Percentiles rank a stretch among this genome's conserved stretches.
Conservation (phyloP, 345 rosid genomes). For the Xanthoceras sorbifolium region DNA sequence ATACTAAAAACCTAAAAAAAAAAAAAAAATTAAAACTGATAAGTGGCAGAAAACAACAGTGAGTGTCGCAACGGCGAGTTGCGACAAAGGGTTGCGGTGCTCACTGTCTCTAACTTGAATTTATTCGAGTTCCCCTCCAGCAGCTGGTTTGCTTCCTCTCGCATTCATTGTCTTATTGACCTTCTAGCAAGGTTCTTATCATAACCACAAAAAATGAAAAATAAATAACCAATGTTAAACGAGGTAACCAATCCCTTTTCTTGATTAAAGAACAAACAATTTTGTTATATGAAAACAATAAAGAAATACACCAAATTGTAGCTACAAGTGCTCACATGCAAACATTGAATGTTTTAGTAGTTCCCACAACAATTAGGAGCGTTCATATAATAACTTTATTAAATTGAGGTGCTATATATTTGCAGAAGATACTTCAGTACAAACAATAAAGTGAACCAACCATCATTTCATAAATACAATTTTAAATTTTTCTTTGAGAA, state of each 20-base stretch:
- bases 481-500: background rate
- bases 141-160: too few species aligned
- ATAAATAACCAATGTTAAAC: background rate
- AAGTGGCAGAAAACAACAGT: too few species aligned
- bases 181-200: too few species aligned
- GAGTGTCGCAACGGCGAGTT: too few species aligned
- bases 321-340: background rate
- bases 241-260: background rate
- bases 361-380: background rate
- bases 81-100: too few species aligned
- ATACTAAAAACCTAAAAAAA: too few species aligned
- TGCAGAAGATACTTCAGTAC: background rate
- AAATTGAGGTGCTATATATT: background rate
- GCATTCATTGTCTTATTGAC: too few species aligned
- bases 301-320: background rate
- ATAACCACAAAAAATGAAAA: background rate
- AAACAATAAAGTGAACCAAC: background rate
- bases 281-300: background rate
- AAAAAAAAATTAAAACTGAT: too few species aligned
- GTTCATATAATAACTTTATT: background rate
- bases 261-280: background rate
- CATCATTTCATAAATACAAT: background rate
- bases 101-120: too few species aligned
- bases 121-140: too few species aligned
- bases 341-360: background rate